A percentile compares a stretch with the other conserved stretches of the same genome.
Conservation (phyloP, 257 asterid species). For the Penstemon davidsonii region DNA sequence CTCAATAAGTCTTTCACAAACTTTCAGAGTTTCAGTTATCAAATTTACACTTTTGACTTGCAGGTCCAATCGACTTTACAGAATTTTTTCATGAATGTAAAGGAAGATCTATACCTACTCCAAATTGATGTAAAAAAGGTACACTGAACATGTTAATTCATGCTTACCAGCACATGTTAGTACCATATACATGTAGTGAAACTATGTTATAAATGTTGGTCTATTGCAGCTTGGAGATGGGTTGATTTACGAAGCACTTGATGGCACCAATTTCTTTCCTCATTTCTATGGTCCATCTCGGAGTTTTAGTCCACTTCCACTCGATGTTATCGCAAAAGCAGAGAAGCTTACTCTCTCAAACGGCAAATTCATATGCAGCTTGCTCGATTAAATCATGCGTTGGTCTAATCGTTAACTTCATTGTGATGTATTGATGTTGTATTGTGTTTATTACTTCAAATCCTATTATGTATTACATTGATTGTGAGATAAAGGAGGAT, state of each 20-base stretch:
- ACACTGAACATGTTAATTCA: neutral
- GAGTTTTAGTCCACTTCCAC: slow-evolving; percentile 74
- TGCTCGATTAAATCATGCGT: slow-evolving; percentile 37
- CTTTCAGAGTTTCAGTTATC: too few relatives aligned
- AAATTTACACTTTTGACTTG: slow-evolving; percentile 11
- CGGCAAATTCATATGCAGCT: slow-evolving; percentile 57
- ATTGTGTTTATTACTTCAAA: slow-evolving; percentile 5
- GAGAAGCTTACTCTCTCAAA: slow-evolving; percentile 57
- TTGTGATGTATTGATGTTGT: neutral
- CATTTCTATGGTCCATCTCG: slow-evolving; percentile 92
- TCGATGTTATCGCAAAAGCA: slow-evolving; percentile 58
- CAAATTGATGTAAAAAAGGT: slow-evolving; percentile 75
- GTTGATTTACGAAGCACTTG: slow-evolving; percentile 70
- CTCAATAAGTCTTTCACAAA: too few relatives aligned
- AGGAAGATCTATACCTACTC: slow-evolving; percentile 68
- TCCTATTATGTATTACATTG: neutral
- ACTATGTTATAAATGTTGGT: neutral
- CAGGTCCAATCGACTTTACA: slow-evolving; percentile 75
- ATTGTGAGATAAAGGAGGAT: neutral
- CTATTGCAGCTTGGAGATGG: slow-evolving; percentile 77
- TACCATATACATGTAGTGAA: neutral
- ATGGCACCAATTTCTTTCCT: slow-evolving; percentile 55
- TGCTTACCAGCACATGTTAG: neutral
- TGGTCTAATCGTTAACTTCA: neutral
- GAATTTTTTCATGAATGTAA: slow-evolving; percentile 53